phyloP scores from a whole-genome alignment of 75 land plant genomes.

The Ceratopteris richardii region DNA sequence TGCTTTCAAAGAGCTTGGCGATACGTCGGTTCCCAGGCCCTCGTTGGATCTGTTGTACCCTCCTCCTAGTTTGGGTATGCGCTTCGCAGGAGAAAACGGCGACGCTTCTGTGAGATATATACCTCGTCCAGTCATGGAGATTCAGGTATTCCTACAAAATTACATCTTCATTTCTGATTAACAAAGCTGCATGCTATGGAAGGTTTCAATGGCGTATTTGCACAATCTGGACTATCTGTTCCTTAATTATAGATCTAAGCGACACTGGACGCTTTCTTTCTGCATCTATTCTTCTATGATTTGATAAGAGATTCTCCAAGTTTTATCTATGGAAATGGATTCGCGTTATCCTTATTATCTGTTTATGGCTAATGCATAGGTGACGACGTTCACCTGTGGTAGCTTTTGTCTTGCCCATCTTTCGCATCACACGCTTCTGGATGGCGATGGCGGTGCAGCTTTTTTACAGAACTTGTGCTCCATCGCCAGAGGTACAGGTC shows the following conservation, averaged over 20 bases:
- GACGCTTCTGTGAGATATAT: background rate
- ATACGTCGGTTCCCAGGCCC: background rate
- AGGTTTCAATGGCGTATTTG: too few relatives aligned
- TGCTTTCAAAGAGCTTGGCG: background rate
- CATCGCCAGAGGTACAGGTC: background rate
- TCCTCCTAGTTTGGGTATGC: too few relatives aligned
- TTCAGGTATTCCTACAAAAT: background rate
- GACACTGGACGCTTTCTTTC: too few relatives aligned
- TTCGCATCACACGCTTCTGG: background rate
- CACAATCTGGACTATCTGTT: too few relatives aligned
- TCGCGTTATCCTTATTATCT: background rate
- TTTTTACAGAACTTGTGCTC: background rate
- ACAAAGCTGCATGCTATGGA: too few relatives aligned
- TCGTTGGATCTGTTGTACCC: conserved; percentile 1
- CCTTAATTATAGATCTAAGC: too few relatives aligned
- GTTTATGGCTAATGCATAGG: background rate
- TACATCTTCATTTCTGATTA: too few relatives aligned
- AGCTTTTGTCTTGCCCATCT: background rate
- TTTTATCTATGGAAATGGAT: background rate
- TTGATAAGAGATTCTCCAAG: background rate
- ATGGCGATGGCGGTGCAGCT: background rate
- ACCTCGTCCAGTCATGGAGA: background rate
- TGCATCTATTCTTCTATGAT: background rate
- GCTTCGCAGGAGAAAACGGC: background rate
- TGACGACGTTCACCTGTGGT: conserved; percentile 1